Base-by-base conservation (phyloP, 176 grass and related monocot species). In the Musa troglodytarum region DNA sequence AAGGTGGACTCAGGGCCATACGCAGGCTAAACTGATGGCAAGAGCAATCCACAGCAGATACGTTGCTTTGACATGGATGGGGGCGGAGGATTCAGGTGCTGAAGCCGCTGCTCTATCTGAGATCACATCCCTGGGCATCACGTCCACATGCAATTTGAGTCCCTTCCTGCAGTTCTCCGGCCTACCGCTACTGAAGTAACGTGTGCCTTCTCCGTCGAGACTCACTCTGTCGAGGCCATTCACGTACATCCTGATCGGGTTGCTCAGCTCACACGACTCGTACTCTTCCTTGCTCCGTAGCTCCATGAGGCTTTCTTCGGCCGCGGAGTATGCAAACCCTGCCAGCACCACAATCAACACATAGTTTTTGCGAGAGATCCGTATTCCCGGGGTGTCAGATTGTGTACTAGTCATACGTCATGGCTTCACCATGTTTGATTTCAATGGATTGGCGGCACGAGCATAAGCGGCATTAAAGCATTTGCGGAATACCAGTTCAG, bases 241-340 rank as follows among this genome's bases (percentile, higher is more conserved):
- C 19, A 56, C 52, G 68, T 73, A 73, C 43, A 73, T 16, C 68
- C 2, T 25, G 16, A 80, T 71, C 1, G 78, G 78, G 34, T 63
- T 72, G 54, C 19, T 63, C 20, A 80, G 52, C 8, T 80, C 69
- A 14, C 78, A 80, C 1, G 78, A 80, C 55, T 80, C 54, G 1
- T 72, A 72, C 55, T 71, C 78, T 13, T 80, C 68, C 55, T 52
- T 52, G 78, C 43, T 80, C 11, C 13, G 34, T 7, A 80, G 49
- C 78, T 73, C 68, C 2, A 73, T 25, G 10, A 80, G 72, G 11
- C 78, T 25, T 20, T 63, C 78, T 7, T 43, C 50, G 1, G 68
- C n/a, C 26, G 53, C 34, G 1, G 68, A 63, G 55, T 80, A 80
- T 16, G 68, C 53, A 54, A 80, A 80, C 78, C 78, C 78, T 80